These are phyloP conservation scores for Claviceps pusilla DNA, from an alignment of 2,329 filamentous ascomycete genomes.

Conservation along the genomic window DNA sequence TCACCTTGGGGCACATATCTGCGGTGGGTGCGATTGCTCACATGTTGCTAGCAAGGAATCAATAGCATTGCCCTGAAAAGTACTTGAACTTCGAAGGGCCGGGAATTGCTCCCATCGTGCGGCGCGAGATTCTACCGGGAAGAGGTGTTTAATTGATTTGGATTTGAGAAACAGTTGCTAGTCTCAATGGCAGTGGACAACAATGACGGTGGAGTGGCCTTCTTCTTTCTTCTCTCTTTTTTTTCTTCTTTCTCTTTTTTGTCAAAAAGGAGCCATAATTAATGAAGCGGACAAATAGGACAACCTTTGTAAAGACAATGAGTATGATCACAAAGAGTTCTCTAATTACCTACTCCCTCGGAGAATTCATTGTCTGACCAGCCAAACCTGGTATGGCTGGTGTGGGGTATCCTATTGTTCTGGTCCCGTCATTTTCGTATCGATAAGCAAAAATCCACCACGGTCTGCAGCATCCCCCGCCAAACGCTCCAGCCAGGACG, in stretches of 20 bases:
- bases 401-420: background rate
- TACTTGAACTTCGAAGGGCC: too few species aligned
- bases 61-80: too few species aligned
- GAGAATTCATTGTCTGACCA: too few species aligned
- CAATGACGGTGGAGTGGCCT: too few species aligned
- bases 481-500: background rate
- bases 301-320: background rate
- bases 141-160: background rate
- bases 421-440: background rate
- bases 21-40: background rate
- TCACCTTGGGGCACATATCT: background rate
- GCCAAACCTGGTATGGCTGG: background rate
- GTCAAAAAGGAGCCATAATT: too few species aligned
- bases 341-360: background rate
- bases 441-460: conserved; percentile 2
- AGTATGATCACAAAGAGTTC: background rate
- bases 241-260: background rate
- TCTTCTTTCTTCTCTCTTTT: too few species aligned
- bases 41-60: background rate
- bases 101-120: background rate
- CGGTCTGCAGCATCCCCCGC: background rate
- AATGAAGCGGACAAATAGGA: background rate
- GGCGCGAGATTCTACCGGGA: background rate
- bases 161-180: background rate
- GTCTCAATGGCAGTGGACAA: background rate